phyloP scores from a whole-genome alignment of 331 rosid species.

The Phaseolus coccineus region DNA sequence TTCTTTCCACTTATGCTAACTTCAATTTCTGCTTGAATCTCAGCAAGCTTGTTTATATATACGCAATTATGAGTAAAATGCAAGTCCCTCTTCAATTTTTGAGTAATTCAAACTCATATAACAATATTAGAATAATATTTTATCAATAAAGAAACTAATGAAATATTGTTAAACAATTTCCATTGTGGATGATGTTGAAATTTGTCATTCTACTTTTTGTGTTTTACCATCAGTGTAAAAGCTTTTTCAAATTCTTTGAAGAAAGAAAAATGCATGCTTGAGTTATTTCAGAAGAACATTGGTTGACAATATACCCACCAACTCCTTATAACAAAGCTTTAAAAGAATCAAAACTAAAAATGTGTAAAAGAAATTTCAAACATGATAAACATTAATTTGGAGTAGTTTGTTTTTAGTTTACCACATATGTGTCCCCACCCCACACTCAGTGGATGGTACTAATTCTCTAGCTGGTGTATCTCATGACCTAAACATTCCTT shows the following conservation, averaged over 20 bases:
- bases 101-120: too few species aligned
- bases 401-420: not conserved
- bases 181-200: not conserved
- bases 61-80: too few species aligned
- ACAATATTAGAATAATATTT: too few species aligned
- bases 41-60: not conserved
- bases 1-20: not conserved
- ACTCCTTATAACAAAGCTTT: not conserved
- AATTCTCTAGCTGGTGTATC: not conserved
- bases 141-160: too few species aligned
- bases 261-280: not conserved
- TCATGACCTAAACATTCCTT: too few species aligned
- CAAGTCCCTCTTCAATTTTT: too few species aligned
- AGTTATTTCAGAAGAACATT: not conserved
- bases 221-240: not conserved
- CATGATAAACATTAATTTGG: not conserved
- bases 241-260: not conserved
- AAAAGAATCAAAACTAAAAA: not conserved
- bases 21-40: not conserved
- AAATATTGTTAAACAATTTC: too few species aligned
- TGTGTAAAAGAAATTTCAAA: not conserved
- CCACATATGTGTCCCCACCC: not conserved
- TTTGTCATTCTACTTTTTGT: not conserved
- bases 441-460: not conserved
- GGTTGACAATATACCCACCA: not conserved